phyloP scores from a whole-genome alignment of 495 filamentous ascomycete genomes.

The Penicillium lividum region DNA sequence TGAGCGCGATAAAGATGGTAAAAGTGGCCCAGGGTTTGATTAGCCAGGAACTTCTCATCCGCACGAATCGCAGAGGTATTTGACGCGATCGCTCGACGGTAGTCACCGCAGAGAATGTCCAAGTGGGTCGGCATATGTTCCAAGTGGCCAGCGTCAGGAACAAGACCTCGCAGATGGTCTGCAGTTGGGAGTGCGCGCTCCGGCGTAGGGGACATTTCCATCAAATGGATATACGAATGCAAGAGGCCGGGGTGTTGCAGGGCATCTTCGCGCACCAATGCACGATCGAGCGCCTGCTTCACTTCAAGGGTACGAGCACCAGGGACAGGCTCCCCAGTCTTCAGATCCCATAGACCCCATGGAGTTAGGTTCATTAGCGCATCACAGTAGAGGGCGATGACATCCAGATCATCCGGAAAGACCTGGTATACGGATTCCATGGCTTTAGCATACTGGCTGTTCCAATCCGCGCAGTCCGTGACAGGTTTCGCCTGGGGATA shows the following conservation, averaged over 20 bases:
- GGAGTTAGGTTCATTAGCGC: constrained; percentile 69
- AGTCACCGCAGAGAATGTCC: constrained; percentile 68
- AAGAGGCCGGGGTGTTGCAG: constrained; percentile 60
- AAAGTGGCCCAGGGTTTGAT: constrained; percentile 57
- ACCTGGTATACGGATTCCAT: constrained; percentile 58
- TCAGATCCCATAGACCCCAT: constrained; percentile 66
- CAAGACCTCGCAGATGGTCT: constrained; percentile 59
- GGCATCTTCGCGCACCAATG: constrained; percentile 44
- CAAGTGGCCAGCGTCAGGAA: constrained; percentile 69
- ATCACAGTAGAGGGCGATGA: constrained; percentile 63
- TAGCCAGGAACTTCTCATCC: constrained; percentile 59
- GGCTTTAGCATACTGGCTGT: constrained; percentile 57
- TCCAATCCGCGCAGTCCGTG: constrained; percentile 52
- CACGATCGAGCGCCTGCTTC: constrained; percentile 55
- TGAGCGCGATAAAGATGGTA: constrained; percentile 69
- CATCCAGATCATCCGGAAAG: constrained; percentile 59
- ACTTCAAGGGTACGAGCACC: constrained; percentile 58
- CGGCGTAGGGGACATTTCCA: constrained; percentile 69
- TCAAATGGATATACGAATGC: constrained; percentile 71
- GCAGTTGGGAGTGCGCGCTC: constrained; percentile 58
- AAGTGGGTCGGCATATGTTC: constrained; percentile 73
- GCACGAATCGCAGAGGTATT: constrained; percentile 64
- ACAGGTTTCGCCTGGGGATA: constrained; percentile 49
- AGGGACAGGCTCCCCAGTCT: constrained; percentile 54
- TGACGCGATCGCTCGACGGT: constrained; percentile 57